Percentiles rank a stretch among this genome's conserved stretches.
Conservation (phyloP, 345 rosid genomes). For the Pseudoturritis turrita region DNA sequence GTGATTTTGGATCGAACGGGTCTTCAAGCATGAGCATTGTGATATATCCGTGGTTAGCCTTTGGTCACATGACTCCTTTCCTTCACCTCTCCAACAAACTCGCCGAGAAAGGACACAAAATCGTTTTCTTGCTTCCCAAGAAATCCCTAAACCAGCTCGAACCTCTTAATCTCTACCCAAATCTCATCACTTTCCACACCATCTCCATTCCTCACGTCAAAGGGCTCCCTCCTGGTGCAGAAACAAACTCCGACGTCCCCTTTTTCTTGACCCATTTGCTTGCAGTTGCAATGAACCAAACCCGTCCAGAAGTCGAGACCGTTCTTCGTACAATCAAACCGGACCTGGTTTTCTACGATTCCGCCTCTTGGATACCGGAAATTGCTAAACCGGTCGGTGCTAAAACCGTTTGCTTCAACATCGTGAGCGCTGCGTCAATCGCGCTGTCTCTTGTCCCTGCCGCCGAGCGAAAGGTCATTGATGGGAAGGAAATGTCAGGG, state of each 20-base stretch:
- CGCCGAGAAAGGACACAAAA: constrained; percentile 41
- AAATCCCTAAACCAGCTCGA: constrained; percentile 34
- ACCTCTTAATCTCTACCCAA: constrained; percentile 37
- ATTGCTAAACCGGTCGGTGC: constrained; percentile 47
- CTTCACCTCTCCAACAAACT: constrained; percentile 53
- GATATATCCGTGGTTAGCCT: constrained; percentile 59
- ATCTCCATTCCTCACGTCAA: constrained; percentile 44
- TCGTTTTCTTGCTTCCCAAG: constrained; percentile 43
- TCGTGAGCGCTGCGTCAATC: constrained; percentile 47
- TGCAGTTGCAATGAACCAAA: constrained; percentile 53
- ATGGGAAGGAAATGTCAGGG: constrained; percentile 33
- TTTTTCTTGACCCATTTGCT: constrained; percentile 38
- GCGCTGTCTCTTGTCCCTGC: constrained; percentile 66
- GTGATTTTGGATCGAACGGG: constrained; percentile 5
- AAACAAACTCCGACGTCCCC: constrained; percentile 72
- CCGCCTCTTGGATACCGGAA: constrained; percentile 57
- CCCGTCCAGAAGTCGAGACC: constrained; percentile 49
- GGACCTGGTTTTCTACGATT: constrained; percentile 46
- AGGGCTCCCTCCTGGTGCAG: constrained; percentile 66
- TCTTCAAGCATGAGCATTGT: constrained; percentile 30
- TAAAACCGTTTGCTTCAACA: constrained; percentile 46
- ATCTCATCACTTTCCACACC: constrained; percentile 43
- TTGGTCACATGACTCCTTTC: constrained; percentile 54
- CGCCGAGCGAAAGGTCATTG: constrained; percentile 27
- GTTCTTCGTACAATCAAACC: constrained; percentile 35